Conservation (phyloP, 371 early-diverging fungal species). For the Mycotypha africana region DNA sequence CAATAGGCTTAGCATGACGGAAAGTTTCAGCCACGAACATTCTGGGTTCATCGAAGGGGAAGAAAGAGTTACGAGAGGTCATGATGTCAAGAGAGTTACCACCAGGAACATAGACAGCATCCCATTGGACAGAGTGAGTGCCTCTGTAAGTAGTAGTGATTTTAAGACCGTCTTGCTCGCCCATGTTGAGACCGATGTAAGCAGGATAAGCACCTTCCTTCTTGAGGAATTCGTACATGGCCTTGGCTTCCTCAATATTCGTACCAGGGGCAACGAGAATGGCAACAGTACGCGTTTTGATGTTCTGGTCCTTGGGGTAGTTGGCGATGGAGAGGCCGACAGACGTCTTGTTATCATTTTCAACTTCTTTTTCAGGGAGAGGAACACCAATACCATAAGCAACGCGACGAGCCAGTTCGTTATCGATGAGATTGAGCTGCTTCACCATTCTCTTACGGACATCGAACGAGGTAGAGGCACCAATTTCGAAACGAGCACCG, state of each 20-base stretch:
- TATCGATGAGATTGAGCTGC: slow-evolving; percentile 33
- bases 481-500: slow-evolving; percentile 36
- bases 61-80: slow-evolving; percentile 5
- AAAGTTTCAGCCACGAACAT: slow-evolving; percentile 27
- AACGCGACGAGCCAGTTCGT: slow-evolving; percentile 33
- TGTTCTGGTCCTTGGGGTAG: slow-evolving; percentile 25
- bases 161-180: slow-evolving; percentile 17
- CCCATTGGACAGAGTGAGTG: slow-evolving; percentile 29
- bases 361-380: slow-evolving; percentile 19
- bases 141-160: slow-evolving; percentile 21
- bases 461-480: slow-evolving; percentile 19
- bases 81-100: slow-evolving; percentile 19
- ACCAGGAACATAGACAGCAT: slow-evolving; percentile 37
- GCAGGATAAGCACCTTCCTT: slow-evolving; percentile 28
- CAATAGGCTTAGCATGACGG: slow-evolving; percentile 37
- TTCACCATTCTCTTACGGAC: slow-evolving; percentile 35
- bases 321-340: slow-evolving; percentile 28
- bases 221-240: slow-evolving; percentile 22
- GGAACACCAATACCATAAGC: slow-evolving; percentile 29
- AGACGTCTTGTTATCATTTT: slow-evolving; percentile 15
- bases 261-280: slow-evolving; percentile 31
- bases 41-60: slow-evolving; percentile 33
- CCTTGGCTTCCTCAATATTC: slow-evolving; percentile 19
- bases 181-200: slow-evolving; percentile 20
- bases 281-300: slow-evolving; percentile 27